phyloP scores from a whole-genome alignment of 495 filamentous ascomycete genomes.

The Penicillium paradoxum region DNA sequence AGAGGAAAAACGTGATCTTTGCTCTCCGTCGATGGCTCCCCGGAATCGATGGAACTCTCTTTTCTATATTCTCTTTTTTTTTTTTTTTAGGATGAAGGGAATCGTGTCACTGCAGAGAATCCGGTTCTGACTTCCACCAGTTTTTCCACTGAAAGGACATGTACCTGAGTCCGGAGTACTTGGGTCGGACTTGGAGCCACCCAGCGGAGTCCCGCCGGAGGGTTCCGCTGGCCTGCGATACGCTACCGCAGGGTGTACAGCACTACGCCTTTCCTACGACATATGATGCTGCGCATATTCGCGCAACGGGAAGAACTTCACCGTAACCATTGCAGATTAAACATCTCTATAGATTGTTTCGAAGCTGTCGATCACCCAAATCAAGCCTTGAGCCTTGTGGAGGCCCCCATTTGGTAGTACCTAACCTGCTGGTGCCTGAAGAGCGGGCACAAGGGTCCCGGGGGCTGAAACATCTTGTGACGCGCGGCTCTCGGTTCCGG shows the following conservation, averaged over 20 bases:
- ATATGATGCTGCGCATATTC: not conserved
- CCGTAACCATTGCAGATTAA: not conserved
- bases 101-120: not conserved
- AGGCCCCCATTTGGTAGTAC: not conserved
- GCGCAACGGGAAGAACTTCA: not conserved
- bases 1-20: constrained; percentile 11
- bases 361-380: not conserved
- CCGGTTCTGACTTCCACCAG: not conserved
- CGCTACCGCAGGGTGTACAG: not conserved
- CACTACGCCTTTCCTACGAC: not conserved
- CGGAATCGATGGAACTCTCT: constrained; percentile 4
- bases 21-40: not conserved
- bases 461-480: no score
- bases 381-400: constrained; percentile 9
- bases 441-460: not conserved
- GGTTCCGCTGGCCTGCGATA: constrained; percentile 28
- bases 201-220: constrained; percentile 37
- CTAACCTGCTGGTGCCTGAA: constrained; percentile 10
- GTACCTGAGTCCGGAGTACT: not conserved
- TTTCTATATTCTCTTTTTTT: not conserved
- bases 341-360: not conserved
- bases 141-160: not conserved
- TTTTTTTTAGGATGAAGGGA: not conserved
- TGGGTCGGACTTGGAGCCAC: not conserved
- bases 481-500: not conserved